These are phyloP conservation scores for Nymphaea colorata DNA, from an alignment of 164 flowering plant genomes.

Conservation along the genomic window DNA sequence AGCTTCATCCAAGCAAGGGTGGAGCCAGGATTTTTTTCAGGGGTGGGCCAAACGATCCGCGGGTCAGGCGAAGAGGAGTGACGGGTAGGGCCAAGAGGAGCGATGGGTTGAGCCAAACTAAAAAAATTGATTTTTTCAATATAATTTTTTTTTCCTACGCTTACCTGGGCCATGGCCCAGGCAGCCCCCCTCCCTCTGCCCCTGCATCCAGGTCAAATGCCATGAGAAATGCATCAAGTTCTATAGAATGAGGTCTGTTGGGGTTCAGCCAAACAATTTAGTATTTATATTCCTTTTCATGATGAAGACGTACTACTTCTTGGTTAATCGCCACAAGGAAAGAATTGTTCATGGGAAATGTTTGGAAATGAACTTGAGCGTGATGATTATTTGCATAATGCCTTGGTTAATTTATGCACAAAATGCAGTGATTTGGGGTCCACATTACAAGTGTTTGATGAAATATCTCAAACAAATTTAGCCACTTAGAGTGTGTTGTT, in stretches of 20 bases:
- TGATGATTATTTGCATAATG: slow-evolving; percentile 7
- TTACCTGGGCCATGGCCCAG: no score
- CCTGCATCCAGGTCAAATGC: background rate
- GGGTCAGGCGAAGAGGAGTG: no score
- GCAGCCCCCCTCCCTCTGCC: no score
- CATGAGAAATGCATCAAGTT: slow-evolving; percentile 6
- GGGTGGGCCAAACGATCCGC: no score
- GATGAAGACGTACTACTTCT: slow-evolving; percentile 11
- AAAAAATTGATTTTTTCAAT: no score
- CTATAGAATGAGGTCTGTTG: slow-evolving; percentile 6
- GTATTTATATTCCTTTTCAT: slow-evolving; percentile 10
- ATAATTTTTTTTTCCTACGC: no score
- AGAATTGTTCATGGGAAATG: slow-evolving; percentile 10
- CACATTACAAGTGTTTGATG: slow-evolving; percentile 1
- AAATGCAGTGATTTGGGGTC: slow-evolving; percentile 1
- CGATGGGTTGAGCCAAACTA: no score
- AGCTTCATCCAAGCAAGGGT: no score
- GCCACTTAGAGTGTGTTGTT: slow-evolving; percentile 4
- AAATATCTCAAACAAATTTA: slow-evolving; percentile 1
- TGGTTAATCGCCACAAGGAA: slow-evolving; percentile 7
- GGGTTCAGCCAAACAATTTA: slow-evolving; percentile 9
- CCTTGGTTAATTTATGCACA: background rate
- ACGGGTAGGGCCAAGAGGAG: no score
- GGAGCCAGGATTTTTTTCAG: no score
- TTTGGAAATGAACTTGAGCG: slow-evolving; percentile 1